phyloP scores from a whole-genome alignment of 139 green algal genomes.

The Chlorella ohadii region DNA sequence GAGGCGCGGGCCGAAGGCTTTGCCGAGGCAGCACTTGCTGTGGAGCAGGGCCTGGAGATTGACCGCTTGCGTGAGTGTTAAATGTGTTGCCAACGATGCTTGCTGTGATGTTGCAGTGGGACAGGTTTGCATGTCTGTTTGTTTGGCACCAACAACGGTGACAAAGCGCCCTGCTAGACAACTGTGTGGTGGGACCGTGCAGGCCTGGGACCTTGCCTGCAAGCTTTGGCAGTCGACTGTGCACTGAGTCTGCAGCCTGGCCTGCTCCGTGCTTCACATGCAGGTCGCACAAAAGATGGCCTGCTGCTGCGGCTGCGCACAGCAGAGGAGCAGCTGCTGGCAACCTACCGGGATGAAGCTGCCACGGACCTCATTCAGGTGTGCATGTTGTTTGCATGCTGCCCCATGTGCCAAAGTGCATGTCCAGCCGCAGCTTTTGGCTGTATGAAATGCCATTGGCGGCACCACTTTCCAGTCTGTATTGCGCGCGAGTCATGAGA shows the following conservation, averaged over 20 bases:
- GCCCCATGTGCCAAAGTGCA: too few relatives aligned
- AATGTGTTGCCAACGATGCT: too few relatives aligned
- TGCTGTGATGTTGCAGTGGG: neutral
- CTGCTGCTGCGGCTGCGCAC: conserved; percentile 12
- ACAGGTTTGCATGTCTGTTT: neutral
- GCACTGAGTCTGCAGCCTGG: too few relatives aligned
- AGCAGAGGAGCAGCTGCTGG: conserved; percentile 30
- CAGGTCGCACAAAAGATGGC: conserved; percentile 12
- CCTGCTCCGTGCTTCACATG: too few relatives aligned
- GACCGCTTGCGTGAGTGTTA: conserved; percentile 25
- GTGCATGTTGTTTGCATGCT: neutral
- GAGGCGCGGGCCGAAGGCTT: conserved; percentile 22
- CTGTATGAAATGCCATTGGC: too few relatives aligned
- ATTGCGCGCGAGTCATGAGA: too few relatives aligned
- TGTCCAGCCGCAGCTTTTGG: too few relatives aligned
- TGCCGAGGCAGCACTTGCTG: conserved; percentile 13
- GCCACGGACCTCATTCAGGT: conserved; percentile 16
- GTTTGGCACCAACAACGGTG: too few relatives aligned
- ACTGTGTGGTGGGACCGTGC: too few relatives aligned
- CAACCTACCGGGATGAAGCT: conserved; percentile 17
- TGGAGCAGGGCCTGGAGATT: conserved; percentile 16
- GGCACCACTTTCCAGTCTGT: too few relatives aligned
- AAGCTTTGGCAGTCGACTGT: too few relatives aligned
- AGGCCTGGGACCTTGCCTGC: neutral
- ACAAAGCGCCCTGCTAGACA: too few relatives aligned